phyloP scores from a whole-genome alignment of 192 early-diverging fungal species.

The Coemansia umbellata region DNA sequence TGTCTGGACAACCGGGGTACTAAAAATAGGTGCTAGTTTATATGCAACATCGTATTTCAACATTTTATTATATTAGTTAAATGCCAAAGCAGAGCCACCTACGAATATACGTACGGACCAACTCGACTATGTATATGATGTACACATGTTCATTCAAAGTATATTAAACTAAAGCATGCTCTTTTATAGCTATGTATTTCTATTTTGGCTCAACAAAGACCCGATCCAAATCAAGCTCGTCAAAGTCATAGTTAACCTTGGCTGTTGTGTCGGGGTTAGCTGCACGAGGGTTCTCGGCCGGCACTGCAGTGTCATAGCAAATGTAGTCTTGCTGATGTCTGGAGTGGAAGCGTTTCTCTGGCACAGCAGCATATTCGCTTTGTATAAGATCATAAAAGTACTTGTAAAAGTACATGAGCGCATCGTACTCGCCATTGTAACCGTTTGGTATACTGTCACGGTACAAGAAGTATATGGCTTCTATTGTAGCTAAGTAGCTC shows the following conservation, averaged over 20 bases:
- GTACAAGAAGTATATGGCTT: slow-evolving; percentile 93
- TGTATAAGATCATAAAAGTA: slow-evolving; percentile 88
- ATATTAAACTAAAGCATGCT: neutral
- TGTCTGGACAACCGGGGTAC: no score
- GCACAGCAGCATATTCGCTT: slow-evolving; percentile 61
- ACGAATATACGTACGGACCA: no score
- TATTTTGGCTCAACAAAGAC: slow-evolving; percentile 7
- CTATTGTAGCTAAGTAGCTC: slow-evolving; percentile 84
- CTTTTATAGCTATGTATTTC: neutral
- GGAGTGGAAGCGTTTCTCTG: slow-evolving; percentile 55
- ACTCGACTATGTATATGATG: no score
- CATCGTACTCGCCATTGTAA: slow-evolving; percentile 81
- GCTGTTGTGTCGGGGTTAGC: slow-evolving; percentile 10
- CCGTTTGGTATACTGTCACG: slow-evolving; percentile 63
- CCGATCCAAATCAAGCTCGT: slow-evolving; percentile 18
- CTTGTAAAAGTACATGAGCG: slow-evolving; percentile 88
- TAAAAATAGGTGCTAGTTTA: no score
- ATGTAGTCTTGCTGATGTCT: slow-evolving; percentile 60
- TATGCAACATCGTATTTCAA: no score
- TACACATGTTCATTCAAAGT: no score
- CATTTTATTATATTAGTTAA: no score
- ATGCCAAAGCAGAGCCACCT: no score
- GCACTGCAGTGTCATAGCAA: slow-evolving; percentile 41
- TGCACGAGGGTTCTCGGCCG: slow-evolving; percentile 6
- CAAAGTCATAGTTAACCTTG: slow-evolving; percentile 39